A percentile compares a stretch with the other conserved stretches of the same genome.
phyloP scores from a whole-genome alignment of 2,329 filamentous ascomycete species.

The Diaporthe nobilis region DNA sequence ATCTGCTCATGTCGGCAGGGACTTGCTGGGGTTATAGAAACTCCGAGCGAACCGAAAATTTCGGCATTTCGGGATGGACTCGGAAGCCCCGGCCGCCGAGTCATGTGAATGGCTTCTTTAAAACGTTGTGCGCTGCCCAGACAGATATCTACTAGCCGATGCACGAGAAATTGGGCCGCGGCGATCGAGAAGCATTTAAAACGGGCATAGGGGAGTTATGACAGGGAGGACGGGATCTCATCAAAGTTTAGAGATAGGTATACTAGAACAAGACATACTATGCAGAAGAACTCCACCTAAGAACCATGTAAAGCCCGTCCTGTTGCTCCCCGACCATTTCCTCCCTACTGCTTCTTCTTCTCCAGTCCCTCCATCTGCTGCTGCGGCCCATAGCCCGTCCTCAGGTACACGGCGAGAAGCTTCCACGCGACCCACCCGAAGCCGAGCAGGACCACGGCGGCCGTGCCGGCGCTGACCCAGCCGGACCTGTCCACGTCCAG shows the following conservation, averaged over 20 bases:
- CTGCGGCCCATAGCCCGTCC: slow-evolving; percentile 50
- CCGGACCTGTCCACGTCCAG: slow-evolving; percentile 66
- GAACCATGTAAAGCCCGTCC: not conserved
- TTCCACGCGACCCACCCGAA: slow-evolving; percentile 80
- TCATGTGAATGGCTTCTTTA: slow-evolving; percentile 1
- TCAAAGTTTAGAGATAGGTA: slow-evolving; percentile 1
- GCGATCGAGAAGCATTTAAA: not conserved
- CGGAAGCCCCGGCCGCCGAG: slow-evolving; percentile 15
- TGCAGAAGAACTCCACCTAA: slow-evolving; percentile 9
- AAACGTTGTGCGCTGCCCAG: not conserved
- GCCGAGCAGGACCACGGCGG: slow-evolving; percentile 71
- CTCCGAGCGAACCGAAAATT: not conserved
- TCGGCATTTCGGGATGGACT: not conserved
- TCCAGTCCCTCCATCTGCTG: slow-evolving; percentile 41
- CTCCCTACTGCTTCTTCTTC: slow-evolving; percentile 48
- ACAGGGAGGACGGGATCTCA: not conserved
- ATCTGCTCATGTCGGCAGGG: not conserved
- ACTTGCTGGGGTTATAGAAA: not conserved
- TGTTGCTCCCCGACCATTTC: too few species aligned
- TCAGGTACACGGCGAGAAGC: slow-evolving; percentile 58
- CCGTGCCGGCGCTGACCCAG: slow-evolving; percentile 70
- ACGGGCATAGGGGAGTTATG: not conserved
- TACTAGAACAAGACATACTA: slow-evolving; percentile 24
- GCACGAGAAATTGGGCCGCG: not conserved
- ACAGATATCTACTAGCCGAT: not conserved